Conservation (phyloP, 345 rosid species). For the Salix purpurea region DNA sequence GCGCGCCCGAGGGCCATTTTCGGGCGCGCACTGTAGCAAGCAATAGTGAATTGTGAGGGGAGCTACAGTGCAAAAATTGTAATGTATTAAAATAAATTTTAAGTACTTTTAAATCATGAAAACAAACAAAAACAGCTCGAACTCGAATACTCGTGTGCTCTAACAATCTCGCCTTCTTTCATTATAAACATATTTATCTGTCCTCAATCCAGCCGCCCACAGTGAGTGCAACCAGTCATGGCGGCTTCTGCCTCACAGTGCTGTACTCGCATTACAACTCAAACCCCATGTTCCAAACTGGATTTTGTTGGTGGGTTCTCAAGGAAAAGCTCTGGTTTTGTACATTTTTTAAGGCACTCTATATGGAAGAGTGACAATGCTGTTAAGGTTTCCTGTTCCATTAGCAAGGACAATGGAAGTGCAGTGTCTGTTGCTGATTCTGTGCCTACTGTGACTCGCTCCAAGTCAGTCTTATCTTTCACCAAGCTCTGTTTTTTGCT, state of each 20-base stretch:
- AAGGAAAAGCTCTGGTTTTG: neutral
- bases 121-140: too few species aligned
- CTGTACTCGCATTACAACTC: neutral
- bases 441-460: constrained; percentile 4
- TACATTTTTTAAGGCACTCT: constrained; percentile 7
- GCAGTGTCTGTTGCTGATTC: constrained; percentile 9
- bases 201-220: neutral
- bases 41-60: too few species aligned
- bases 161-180: neutral
- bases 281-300: neutral
- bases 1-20: too few species aligned
- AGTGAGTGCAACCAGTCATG: constrained; percentile 9
- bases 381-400: constrained; percentile 19
- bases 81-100: too few species aligned
- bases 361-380: neutral
- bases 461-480: constrained; percentile 18
- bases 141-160: too few species aligned
- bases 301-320: constrained; percentile 3
- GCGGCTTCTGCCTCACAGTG: constrained; percentile 10
- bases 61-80: too few species aligned
- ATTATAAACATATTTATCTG: neutral
- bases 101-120: too few species aligned
- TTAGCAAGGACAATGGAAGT: constrained; percentile 12
- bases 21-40: too few species aligned
- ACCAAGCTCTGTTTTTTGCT: neutral